Evolutionary conservation across 208 protist species (phyloP).

Genomic region (Angomonas desouzai): DNA sequence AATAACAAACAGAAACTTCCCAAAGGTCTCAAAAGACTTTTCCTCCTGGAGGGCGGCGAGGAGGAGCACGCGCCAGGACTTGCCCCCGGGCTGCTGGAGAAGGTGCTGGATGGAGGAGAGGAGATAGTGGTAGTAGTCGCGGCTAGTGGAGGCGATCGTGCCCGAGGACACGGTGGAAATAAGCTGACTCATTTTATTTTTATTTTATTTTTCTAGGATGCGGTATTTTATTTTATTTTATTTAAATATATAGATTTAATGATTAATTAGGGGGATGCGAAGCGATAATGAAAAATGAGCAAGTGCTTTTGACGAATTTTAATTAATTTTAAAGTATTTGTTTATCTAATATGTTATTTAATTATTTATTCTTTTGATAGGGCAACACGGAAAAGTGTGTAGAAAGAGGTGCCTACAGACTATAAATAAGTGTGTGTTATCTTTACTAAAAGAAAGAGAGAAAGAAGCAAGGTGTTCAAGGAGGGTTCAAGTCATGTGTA

Average conservation of each 20-base stretch:
- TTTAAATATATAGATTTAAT: too few species aligned
- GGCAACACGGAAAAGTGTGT: too few species aligned
- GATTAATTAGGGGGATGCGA: too few species aligned
- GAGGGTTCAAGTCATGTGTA: too few species aligned
- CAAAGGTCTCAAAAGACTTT: slow-evolving; percentile 1
- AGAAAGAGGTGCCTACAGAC: too few species aligned
- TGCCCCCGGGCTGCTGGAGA: background rate
- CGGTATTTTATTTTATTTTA: background rate
- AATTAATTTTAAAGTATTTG: too few species aligned
- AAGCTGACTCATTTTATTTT: slow-evolving; percentile 3
- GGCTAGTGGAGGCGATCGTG: background rate
- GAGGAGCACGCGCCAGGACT: background rate
- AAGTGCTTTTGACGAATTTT: too few species aligned
- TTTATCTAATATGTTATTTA: too few species aligned
- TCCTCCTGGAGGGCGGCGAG: background rate
- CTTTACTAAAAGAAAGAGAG: too few species aligned
- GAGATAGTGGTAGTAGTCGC: background rate
- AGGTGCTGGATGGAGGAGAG: background rate
- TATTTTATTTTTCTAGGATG: background rate
- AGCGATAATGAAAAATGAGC: too few species aligned
- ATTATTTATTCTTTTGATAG: slow-evolving; percentile 3
- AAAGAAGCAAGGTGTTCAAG: too few species aligned
- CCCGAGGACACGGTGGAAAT: background rate
- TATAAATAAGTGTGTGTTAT: too few species aligned
- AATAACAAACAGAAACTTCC: background rate